phyloP scores from a whole-genome alignment of 176 grass and related monocot species.

The Eragrostis nindensis region DNA sequence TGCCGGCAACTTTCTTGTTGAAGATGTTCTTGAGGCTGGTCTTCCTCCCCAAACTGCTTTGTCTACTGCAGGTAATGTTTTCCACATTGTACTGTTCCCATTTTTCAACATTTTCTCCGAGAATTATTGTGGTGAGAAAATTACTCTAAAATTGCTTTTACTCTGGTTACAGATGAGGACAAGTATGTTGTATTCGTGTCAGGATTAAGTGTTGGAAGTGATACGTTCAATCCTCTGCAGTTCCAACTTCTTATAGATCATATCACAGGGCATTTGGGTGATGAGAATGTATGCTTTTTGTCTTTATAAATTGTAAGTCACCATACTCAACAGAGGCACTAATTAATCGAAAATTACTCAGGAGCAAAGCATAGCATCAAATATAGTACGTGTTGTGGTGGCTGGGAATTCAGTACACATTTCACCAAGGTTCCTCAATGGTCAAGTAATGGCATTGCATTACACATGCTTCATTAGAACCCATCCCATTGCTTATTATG shows the following conservation, averaged over 20 bases:
- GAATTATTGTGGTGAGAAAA: neutral
- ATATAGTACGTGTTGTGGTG: constrained; percentile 79
- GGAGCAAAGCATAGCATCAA: constrained; percentile 92
- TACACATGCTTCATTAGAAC: constrained; percentile 10
- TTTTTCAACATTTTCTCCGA: neutral
- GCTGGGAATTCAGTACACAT: constrained; percentile 90
- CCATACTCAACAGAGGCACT: constrained; percentile 4
- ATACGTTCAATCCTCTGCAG: constrained; percentile 90
- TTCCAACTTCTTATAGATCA: constrained; percentile 99
- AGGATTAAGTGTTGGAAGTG: constrained; percentile 72
- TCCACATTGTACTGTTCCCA: neutral
- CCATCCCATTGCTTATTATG: neutral
- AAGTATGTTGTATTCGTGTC: constrained; percentile 90
- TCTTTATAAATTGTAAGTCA: constrained; percentile 30
- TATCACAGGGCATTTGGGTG: constrained; percentile 92
- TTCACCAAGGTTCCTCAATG: constrained; percentile 68
- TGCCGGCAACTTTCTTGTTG: constrained; percentile 85
- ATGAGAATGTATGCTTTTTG: constrained; percentile 82
- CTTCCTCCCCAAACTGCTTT: constrained; percentile 75
- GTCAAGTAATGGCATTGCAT: constrained; percentile 64
- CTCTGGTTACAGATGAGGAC: constrained; percentile 77
- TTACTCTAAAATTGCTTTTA: constrained; percentile 31
- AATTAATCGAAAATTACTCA: constrained; percentile 41
- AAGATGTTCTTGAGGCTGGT: constrained; percentile 91
- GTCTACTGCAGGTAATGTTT: constrained; percentile 64